phyloP scores from a whole-genome alignment of 768 basidiomycete species.

The Coprinopsis marcescibilis region DNA sequence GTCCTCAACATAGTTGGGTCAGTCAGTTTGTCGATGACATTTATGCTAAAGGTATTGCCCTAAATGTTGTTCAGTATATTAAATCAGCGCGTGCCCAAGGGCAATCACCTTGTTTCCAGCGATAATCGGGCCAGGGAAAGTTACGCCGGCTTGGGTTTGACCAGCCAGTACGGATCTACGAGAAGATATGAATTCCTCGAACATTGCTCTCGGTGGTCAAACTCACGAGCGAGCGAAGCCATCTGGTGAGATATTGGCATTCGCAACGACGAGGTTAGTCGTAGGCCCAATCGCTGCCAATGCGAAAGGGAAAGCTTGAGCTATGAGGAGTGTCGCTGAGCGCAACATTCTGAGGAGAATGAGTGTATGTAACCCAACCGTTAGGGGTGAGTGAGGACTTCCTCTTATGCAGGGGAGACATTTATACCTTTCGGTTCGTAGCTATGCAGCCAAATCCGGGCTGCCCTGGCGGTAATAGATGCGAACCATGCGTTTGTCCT shows the following conservation, averaged over 20 bases:
- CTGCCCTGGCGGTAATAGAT: neutral
- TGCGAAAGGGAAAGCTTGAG: neutral
- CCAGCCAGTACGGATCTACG: conserved; percentile 10
- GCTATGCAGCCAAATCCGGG: neutral
- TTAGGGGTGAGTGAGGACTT: neutral
- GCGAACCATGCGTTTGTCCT: neutral
- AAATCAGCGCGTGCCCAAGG: neutral
- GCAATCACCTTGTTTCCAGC: conserved; percentile 19
- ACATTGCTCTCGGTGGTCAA: neutral
- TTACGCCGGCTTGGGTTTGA: neutral
- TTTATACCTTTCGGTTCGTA: conserved; percentile 1
- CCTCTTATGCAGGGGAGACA: neutral
- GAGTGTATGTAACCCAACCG: neutral
- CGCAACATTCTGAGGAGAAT: neutral
- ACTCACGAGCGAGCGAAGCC: conserved; percentile 12
- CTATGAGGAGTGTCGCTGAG: neutral
- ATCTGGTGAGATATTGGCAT: conserved; percentile 20
- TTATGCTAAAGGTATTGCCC: conserved; percentile 38
- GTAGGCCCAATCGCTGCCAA: conserved; percentile 12
- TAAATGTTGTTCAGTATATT: neutral
- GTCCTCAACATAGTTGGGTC: conserved; percentile 42
- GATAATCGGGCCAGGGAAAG: conserved; percentile 22
- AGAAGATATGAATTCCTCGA: neutral
- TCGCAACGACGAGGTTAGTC: conserved; percentile 16
- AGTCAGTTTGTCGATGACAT: conserved; percentile 38